Conservation (phyloP, 2,329 filamentous ascomycete species). For the Ambrosiella cleistominuta region DNA sequence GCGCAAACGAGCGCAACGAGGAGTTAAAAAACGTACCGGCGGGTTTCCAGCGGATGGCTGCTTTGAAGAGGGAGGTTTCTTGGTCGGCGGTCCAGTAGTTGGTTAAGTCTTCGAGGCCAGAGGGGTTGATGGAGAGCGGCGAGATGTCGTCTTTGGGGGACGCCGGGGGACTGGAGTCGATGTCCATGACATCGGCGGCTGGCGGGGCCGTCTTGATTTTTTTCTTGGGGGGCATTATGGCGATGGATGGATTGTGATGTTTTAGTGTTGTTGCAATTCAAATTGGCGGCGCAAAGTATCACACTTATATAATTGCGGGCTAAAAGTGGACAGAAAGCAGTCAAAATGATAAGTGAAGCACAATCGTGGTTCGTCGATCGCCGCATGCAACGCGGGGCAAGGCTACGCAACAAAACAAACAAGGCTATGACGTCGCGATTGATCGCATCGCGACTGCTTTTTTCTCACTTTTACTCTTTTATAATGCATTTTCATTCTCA, state of each 20-base stretch:
- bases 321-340: no score
- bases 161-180: conserved; percentile 22
- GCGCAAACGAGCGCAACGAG: not conserved
- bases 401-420: no score
- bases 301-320: no score
- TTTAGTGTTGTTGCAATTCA: not conserved
- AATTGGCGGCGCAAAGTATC: no score
- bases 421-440: no score
- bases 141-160: conserved; percentile 1
- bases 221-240: conserved; percentile 51
- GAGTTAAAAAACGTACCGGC: conserved; percentile 40
- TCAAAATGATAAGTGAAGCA: no score
- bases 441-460: no score
- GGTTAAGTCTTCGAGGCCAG: conserved; percentile 35
- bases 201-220: conserved; percentile 37
- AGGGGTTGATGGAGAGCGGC: conserved; percentile 8
- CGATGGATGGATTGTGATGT: not conserved
- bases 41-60: conserved; percentile 89
- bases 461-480: no score
- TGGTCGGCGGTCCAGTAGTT: conserved; percentile 78
- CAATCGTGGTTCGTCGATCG: no score
- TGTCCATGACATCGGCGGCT: conserved; percentile 41
- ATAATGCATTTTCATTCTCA: no score
- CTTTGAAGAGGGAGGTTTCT: conserved; percentile 80
- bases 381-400: no score